Evolutionary conservation across 306 rosid genomes (phyloP).

Genomic region (Sphenostylis stenocarpa): DNA sequence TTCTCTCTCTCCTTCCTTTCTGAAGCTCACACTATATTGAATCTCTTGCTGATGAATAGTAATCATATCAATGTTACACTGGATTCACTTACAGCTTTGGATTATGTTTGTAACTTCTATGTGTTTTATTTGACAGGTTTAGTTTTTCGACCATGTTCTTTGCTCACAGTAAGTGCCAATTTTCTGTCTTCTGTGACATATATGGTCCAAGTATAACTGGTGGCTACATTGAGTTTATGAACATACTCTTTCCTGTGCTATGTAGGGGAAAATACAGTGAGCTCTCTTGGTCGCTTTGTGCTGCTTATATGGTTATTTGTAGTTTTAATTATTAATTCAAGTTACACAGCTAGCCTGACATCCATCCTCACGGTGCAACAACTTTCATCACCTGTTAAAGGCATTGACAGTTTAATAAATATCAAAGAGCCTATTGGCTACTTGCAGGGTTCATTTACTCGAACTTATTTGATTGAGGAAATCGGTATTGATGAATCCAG

Average conservation of each 20-base stretch:
- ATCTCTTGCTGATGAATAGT: slow-evolving; percentile 17
- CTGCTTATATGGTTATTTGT: slow-evolving; percentile 90
- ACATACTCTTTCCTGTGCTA: slow-evolving; percentile 21
- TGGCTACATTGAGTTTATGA: slow-evolving; percentile 7
- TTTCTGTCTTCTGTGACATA: slow-evolving; percentile 25
- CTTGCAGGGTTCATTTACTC: slow-evolving; percentile 77
- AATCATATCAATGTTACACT: background rate
- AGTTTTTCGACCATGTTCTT: slow-evolving; percentile 87
- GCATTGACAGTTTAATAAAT: slow-evolving; percentile 64
- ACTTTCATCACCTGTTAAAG: slow-evolving; percentile 82
- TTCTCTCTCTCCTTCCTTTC: background rate
- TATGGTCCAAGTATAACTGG: background rate
- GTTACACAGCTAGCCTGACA: slow-evolving; percentile 96
- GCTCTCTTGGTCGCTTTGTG: slow-evolving; percentile 93
- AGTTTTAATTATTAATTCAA: slow-evolving; percentile 87
- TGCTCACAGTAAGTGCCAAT: slow-evolving; percentile 77
- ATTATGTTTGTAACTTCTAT: slow-evolving; percentile 24
- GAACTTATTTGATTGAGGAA: slow-evolving; percentile 68
- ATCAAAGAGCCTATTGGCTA: slow-evolving; percentile 81
- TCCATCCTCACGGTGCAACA: slow-evolving; percentile 94
- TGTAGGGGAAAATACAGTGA: slow-evolving; percentile 87
- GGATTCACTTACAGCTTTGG: slow-evolving; percentile 4
- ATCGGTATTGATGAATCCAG: slow-evolving; percentile 65
- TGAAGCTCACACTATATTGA: background rate
- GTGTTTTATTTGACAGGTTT: slow-evolving; percentile 56